Conservation (phyloP, 805 yeast species). For the Nakazawaea wickerhamii region DNA sequence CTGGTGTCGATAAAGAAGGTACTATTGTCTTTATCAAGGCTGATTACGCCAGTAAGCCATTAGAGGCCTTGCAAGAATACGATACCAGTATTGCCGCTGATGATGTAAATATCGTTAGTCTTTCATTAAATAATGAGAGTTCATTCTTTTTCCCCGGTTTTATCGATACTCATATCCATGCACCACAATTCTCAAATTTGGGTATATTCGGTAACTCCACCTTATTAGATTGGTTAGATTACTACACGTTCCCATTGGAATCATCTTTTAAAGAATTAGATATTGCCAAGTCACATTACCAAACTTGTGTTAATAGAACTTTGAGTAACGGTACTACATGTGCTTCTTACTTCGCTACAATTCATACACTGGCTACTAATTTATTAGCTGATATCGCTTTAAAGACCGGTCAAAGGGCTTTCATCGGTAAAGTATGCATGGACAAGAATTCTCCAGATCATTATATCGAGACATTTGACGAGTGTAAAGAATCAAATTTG, state of each 20-base stretch:
- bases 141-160: constrained; percentile 79
- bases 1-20: constrained; percentile 62
- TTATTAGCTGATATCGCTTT: constrained; percentile 69
- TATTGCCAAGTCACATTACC: constrained; percentile 59
- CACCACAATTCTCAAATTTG: constrained; percentile 76
- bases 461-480: constrained; percentile 51
- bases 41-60: constrained; percentile 18
- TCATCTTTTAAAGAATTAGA: constrained; percentile 49
- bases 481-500: constrained; percentile 48
- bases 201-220: constrained; percentile 85
- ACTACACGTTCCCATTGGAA: constrained; percentile 88
- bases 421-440: constrained; percentile 94
- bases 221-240: constrained; percentile 81
- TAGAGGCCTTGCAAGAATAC: constrained; percentile 22
- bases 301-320: constrained; percentile 63
- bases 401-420: constrained; percentile 73
- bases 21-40: constrained; percentile 36
- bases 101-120: constrained; percentile 27
- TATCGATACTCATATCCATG: constrained; percentile 79
- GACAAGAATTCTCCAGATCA: constrained; percentile 73
- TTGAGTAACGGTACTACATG: constrained; percentile 82
- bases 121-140: constrained; percentile 29
- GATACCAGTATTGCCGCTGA: constrained; percentile 18
- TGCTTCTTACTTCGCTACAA: constrained; percentile 87
- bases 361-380: constrained; percentile 71